A percentile compares a stretch with the other conserved stretches of the same genome.
These are phyloP conservation scores for Phytophthora pinifolia DNA, from an alignment of 352 stramenopile species.

Conservation along the genomic window DNA sequence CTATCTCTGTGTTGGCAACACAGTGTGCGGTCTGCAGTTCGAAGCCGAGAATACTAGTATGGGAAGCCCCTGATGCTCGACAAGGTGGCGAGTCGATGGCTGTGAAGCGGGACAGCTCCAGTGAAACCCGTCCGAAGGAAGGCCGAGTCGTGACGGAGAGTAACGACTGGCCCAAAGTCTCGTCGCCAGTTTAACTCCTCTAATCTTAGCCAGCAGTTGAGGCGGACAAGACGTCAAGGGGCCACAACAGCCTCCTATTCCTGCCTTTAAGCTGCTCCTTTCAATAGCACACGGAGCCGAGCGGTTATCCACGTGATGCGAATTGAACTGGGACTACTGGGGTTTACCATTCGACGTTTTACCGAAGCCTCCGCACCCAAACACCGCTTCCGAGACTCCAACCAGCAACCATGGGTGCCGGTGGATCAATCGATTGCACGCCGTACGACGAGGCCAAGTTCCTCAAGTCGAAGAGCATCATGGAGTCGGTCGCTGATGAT, in stretches of 20 bases:
- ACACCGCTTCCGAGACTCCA: conserved; percentile 2
- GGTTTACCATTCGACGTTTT: conserved; percentile 28
- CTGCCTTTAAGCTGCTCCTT: conserved; percentile 4
- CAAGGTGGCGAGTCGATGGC: too few species aligned
- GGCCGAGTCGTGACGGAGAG: not conserved
- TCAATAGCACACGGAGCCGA: conserved; percentile 16
- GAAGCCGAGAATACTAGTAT: too few species aligned
- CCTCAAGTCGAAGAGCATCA: conserved; percentile 64
- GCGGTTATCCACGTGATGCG: conserved; percentile 5
- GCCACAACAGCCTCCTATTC: conserved; percentile 20
- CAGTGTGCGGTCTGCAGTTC: too few species aligned
- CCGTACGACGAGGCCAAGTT: conserved; percentile 67
- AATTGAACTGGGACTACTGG: not conserved
- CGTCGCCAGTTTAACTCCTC: conserved; percentile 4
- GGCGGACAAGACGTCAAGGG: too few species aligned
- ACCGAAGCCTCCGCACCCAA: conserved; percentile 15
- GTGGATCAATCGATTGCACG: conserved; percentile 54
- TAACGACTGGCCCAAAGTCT: conserved; percentile 3
- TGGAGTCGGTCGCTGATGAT: conserved; percentile 60
- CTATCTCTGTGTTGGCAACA: too few species aligned
- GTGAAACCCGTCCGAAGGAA: not conserved
- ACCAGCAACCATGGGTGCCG: conserved; percentile 44
- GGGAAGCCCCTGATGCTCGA: too few species aligned
- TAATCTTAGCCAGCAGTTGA: conserved; percentile 18
- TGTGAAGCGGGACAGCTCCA: not conserved